Evolutionary conservation across 169 alveolate genomes (phyloP).

Genomic region (Eimeria brunetti): DNA sequence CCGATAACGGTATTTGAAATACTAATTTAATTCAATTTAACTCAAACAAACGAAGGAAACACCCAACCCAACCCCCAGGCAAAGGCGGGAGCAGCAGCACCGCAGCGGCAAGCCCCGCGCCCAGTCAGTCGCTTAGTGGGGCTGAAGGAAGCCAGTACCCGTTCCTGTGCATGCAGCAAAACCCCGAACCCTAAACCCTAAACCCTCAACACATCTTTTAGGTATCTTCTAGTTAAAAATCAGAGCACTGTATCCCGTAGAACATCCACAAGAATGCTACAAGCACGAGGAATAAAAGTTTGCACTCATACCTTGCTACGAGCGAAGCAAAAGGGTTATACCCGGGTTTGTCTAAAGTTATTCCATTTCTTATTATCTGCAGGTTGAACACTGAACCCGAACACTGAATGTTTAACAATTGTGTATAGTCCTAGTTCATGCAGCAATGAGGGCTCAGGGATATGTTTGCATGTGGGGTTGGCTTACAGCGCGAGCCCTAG

Average conservation of each 20-base stretch:
- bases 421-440: neutral
- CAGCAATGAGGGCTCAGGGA: too few species aligned
- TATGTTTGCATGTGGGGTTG: too few species aligned
- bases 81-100: neutral
- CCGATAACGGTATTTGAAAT: slow-evolving; percentile 18
- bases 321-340: neutral
- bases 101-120: neutral
- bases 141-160: neutral
- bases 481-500: too few species aligned
- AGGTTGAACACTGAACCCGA: neutral
- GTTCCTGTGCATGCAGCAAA: neutral
- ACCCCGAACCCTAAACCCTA: too few species aligned
- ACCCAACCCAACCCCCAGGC: neutral
- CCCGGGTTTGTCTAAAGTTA: neutral
- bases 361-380: neutral
- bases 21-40: neutral
- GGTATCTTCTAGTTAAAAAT: neutral
- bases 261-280: neutral
- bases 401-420: neutral
- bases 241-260: neutral
- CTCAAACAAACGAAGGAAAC: neutral
- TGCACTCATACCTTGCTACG: neutral
- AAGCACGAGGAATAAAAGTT: neutral
- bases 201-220: neutral
- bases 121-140: neutral